Percentiles rank a stretch among this genome's conserved stretches.
These are phyloP conservation scores for Eragrostis tef DNA, from an alignment of 202 grass and related monocot genomes.

Conservation along the genomic window DNA sequence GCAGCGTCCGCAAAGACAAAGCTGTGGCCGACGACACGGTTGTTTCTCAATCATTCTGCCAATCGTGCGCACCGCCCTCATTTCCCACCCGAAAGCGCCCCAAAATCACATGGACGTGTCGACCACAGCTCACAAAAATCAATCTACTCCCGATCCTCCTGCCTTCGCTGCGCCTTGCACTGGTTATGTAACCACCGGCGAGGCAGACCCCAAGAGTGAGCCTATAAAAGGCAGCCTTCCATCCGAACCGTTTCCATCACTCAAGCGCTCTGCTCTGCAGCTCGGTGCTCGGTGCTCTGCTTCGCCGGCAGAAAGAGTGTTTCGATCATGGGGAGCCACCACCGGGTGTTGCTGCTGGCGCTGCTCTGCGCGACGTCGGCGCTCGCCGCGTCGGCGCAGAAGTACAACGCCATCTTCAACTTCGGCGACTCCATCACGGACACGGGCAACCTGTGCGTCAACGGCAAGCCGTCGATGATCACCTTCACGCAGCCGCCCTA, in stretches of 20 bases:
- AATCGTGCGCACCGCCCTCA: not conserved
- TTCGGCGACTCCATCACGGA: conserved; percentile 94
- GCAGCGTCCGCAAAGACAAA: not conserved
- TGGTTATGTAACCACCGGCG: not conserved
- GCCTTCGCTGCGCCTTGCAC: not conserved
- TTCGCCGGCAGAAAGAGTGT: not conserved
- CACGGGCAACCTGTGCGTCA: conserved; percentile 83
- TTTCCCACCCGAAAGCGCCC: not conserved
- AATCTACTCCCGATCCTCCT: not conserved
- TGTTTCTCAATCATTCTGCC: not conserved
- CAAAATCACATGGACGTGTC: not conserved
- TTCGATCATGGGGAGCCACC: not conserved
- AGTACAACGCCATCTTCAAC: conserved; percentile 77
- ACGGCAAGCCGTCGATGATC: conserved; percentile 54
- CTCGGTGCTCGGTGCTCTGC: not conserved
- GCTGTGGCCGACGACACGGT: not conserved
- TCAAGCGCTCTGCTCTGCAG: conserved; percentile 15
- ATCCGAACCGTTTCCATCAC: not conserved
- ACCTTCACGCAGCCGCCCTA: conserved; percentile 86
- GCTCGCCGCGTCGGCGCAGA: conserved; percentile 46
- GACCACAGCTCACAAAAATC: not conserved
- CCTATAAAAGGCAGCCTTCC: conserved; percentile 41
- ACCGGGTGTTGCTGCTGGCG: not conserved
- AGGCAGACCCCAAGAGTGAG: not conserved
- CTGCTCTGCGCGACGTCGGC: not conserved